Percentiles rank a stretch among this genome's conserved stretches.
Evolutionary conservation across 1,284 basidiomycete species (phyloP).

Genomic region (Ganoderma multipileum): DNA sequence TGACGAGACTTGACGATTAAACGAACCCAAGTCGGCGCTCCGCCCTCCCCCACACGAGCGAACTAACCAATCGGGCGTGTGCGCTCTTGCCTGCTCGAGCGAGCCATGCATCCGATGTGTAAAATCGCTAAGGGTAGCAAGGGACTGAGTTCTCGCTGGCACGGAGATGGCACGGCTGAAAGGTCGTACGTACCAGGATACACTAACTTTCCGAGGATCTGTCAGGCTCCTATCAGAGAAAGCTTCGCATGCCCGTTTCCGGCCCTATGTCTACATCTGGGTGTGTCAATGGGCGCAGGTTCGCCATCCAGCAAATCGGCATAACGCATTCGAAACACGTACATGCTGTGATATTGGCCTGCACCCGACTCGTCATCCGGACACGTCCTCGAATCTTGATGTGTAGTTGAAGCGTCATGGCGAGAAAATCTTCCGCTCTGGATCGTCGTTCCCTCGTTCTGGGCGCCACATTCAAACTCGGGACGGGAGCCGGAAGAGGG

Average conservation of each 20-base stretch:
- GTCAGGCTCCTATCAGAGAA: slow-evolving; percentile 7
- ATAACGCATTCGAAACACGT: slow-evolving; percentile 10
- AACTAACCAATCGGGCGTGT: background rate
- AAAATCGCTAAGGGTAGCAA: background rate
- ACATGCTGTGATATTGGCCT: background rate
- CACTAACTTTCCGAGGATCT: background rate
- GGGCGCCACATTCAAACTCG: slow-evolving; percentile 19
- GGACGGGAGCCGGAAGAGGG: slow-evolving; percentile 13
- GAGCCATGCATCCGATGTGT: slow-evolving; percentile 13
- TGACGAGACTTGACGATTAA: background rate
- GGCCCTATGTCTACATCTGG: background rate
- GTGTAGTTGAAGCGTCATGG: slow-evolving; percentile 11
- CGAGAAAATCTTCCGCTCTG: slow-evolving; percentile 16
- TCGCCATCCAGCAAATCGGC: background rate
- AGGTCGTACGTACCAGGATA: slow-evolving; percentile 7
- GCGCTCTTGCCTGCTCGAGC: slow-evolving; percentile 7
- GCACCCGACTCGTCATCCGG: slow-evolving; percentile 8
- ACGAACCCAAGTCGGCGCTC: slow-evolving; percentile 3
- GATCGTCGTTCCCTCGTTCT: slow-evolving; percentile 19
- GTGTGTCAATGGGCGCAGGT: background rate
- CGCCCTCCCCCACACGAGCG: background rate
- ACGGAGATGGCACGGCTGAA: slow-evolving; percentile 8
- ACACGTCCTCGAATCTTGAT: slow-evolving; percentile 12
- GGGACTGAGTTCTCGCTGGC: slow-evolving; percentile 6
- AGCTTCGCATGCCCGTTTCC: background rate